phyloP scores from a whole-genome alignment of 768 basidiomycete genomes.

The Stropharia rugosoannulata region DNA sequence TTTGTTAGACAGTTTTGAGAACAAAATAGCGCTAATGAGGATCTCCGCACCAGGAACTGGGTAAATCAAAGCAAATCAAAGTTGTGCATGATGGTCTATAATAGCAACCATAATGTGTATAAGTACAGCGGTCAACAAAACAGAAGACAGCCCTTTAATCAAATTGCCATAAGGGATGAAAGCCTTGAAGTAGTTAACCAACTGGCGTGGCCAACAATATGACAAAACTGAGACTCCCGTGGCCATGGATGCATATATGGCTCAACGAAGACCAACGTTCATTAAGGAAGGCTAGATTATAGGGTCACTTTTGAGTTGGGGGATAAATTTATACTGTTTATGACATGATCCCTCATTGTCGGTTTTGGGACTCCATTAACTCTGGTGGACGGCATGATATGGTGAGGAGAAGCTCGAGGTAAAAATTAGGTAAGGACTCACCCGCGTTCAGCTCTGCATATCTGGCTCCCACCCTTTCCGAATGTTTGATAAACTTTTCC shows the following conservation, averaged over 20 bases:
- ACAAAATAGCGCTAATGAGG: no score
- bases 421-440: slow-evolving; percentile 35
- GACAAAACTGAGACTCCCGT: background rate
- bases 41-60: no score
- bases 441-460: slow-evolving; percentile 94
- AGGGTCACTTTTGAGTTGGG: slow-evolving; percentile 6
- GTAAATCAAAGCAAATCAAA: no score
- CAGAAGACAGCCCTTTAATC: background rate
- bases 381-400: slow-evolving; percentile 23
- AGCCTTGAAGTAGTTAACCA: background rate
- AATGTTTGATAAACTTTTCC: slow-evolving; percentile 97
- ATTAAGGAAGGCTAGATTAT: slow-evolving; percentile 5
- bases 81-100: no score
- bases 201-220: no score
- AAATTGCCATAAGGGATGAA: background rate
- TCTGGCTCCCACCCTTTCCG: slow-evolving; percentile 87
- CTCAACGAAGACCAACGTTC: background rate
- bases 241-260: background rate
- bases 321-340: background rate
- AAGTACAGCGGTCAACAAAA: no score
- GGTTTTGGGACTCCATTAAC: slow-evolving; percentile 41
- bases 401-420: background rate
- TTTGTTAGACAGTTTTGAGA: no score
- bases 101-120: no score
- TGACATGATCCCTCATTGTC: slow-evolving; percentile 21